Evolutionary conservation across 805 yeast genomes (phyloP), one percentile per base, ranked within the genome.

Genomic region (Wickerhamomyces silvicola): DNA sequence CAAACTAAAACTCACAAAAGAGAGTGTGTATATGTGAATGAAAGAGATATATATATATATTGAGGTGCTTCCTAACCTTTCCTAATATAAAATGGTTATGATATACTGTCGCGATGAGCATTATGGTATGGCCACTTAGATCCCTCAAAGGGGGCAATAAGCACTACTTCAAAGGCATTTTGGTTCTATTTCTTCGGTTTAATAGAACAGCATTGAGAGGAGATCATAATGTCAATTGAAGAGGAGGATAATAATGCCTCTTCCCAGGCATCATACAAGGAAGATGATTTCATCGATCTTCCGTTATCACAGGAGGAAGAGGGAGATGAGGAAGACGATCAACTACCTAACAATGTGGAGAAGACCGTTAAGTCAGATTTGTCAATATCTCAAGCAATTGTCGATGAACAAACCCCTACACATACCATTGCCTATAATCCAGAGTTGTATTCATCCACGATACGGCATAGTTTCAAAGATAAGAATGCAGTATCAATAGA

Each of bases 401-500:
- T 8, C 10, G 5, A 4, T 6, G 23, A 38, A 14, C 26, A 19
- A 11, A 12, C 12, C 5, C 17, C 26, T 2, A 27, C 38, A 6
- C 29, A 32, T 10, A 46, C 56, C 2, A 42, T 42, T 24, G 57
- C 48, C 2, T 54, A 54, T 29, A 39, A 52, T 30, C 58, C 56
- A 7, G 58, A 51, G 12, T 16, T 40, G 23, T 50, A 45, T 27
- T 32, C 41, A 6, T 30, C 52, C 12, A 40, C 41, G 4, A n/a
- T 32, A 5, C 52, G 39, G 30, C 43, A 44, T 22, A 21, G 44
- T 6, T 43, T 44, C 39, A 32, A 38, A 30, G 39, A 41, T 20
- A 37, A 34, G 26, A 12, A 30, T 10, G 48, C 48, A 5, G 43
- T 45, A 16, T 31, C 34, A 14, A 63, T 70, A 24, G 48, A 65